Evolutionary conservation across 2,329 filamentous ascomycete species (phyloP).

Genomic region (Scolecobasidium constrictum): DNA sequence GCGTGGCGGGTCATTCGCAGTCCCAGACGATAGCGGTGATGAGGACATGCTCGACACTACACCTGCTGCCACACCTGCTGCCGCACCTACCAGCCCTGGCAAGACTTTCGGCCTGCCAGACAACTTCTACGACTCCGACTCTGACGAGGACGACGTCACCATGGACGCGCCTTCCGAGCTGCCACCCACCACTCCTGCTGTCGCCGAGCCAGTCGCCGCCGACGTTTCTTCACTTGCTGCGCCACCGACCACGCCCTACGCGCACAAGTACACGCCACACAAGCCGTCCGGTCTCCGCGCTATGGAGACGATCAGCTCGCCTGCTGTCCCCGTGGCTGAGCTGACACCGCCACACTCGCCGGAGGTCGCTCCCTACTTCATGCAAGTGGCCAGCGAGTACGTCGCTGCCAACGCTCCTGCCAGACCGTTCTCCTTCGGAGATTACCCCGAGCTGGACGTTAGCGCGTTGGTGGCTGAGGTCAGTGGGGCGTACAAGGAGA

Average conservation of each 20-base stretch:
- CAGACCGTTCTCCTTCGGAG: no score
- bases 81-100: background rate
- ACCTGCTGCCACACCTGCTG: background rate
- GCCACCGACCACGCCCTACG: background rate
- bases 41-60: background rate
- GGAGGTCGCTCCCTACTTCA: no score
- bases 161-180: no score
- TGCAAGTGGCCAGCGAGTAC: no score
- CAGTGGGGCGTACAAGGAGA: no score
- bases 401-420: no score
- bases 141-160: background rate
- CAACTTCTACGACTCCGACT: background rate
- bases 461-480: no score
- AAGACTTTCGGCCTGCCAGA: background rate
- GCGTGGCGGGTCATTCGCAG: background rate
- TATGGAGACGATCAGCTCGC: background rate
- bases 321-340: background rate
- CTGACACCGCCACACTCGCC: background rate
- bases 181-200: background rate
- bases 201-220: background rate
- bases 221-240: background rate
- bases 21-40: background rate
- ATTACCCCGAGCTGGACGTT: no score
- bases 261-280: background rate
- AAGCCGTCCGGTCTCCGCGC: background rate